Percentiles rank a stretch among this genome's conserved stretches.
Evolutionary conservation across 2,329 filamentous ascomycete species (phyloP).

Genomic region (Microsporum ferrugineum): DNA sequence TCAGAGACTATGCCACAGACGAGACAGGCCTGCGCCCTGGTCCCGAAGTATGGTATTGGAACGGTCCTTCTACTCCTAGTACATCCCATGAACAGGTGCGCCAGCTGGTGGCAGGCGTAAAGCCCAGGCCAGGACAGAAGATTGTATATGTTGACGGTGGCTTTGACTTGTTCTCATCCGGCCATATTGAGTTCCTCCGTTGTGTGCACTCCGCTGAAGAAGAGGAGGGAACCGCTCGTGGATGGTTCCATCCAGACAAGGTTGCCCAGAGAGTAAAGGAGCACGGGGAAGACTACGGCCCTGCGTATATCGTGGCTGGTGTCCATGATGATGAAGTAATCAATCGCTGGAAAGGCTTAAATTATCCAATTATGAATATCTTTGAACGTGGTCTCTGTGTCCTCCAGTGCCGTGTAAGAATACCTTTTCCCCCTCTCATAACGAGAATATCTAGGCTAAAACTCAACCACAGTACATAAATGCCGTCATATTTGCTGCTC

Average conservation of each 20-base stretch:
- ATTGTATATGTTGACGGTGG: conserved; percentile 94
- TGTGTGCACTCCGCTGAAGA: conserved; percentile 65
- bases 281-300: conserved; percentile 60
- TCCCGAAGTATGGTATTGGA: conserved; percentile 78
- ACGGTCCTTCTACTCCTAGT: conserved; percentile 38
- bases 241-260: conserved; percentile 62
- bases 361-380: conserved; percentile 99
- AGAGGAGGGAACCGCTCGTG: conserved; percentile 51
- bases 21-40: conserved; percentile 67
- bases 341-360: conserved; percentile 91
- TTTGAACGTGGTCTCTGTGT: conserved; percentile 93
- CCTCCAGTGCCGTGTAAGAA: conserved; percentile 73
- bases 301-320: conserved; percentile 80
- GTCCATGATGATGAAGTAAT: conserved; percentile 92
- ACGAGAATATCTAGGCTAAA: conserved; percentile 5
- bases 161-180: conserved; percentile 92
- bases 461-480: conserved; percentile 59
- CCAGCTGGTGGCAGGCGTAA: conserved; percentile 58
- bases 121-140: conserved; percentile 63
- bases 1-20: conserved; percentile 79
- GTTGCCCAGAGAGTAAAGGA: conserved; percentile 51
- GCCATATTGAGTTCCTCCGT: conserved; percentile 88
- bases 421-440: conserved; percentile 7
- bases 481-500: conserved; percentile 77
- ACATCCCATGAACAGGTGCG: conserved; percentile 48